Evolutionary conservation across 1,284 basidiomycete genomes (phyloP), one percentile per base, ranked within the genome.

Genomic region (Ceratobasidium sp.): DNA sequence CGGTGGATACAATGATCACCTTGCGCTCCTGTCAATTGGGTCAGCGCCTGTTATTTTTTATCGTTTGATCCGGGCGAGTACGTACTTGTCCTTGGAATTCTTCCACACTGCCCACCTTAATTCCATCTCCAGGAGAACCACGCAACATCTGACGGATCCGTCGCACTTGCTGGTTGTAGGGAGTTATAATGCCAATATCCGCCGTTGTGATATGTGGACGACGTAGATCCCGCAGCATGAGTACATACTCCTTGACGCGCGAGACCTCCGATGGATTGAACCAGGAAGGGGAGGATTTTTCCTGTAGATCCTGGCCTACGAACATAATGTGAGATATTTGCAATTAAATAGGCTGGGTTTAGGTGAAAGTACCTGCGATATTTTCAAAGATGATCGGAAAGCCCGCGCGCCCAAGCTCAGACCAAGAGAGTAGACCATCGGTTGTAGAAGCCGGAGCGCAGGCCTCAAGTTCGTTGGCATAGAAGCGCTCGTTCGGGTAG

Each of bases 351-450:
- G 6, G 3, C 5, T n/a, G 16, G 23, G 16, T 1, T n/a, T 60
- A 46, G 12, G 40, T n/a, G 23, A 64, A 21, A 53, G 63, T 84
- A n/a, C 88, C 88, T 40, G 80, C 76, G 18, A 89, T 81, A 3
- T 83, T 82, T 75, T 88, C 86, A 78, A 89, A 87, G 0, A 89
- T 79, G 21, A 89, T 77, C 0, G 87, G 87, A 79, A 88, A 88
- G 4, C 80, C 78, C 25, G 79, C 81, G 51, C 79, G 83, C 1
- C 83, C 83, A 18, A 88, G 78, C 9, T 80, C 76, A 12, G 77
- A 71, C 51, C 79, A 83, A 21, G 80, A 79, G 11, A 82, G 62
- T 66, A 82, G 79, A 30, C 79, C 75, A 60, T 82, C 78, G 73
- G 82, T 83, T 14, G 80, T 74, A 4, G 73, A 74, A 3, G 77